A percentile compares a stretch with the other conserved stretches of the same genome.
Conservation (phyloP, 805 yeast genomes). For the Zygotorulaspora chibaensis region DNA sequence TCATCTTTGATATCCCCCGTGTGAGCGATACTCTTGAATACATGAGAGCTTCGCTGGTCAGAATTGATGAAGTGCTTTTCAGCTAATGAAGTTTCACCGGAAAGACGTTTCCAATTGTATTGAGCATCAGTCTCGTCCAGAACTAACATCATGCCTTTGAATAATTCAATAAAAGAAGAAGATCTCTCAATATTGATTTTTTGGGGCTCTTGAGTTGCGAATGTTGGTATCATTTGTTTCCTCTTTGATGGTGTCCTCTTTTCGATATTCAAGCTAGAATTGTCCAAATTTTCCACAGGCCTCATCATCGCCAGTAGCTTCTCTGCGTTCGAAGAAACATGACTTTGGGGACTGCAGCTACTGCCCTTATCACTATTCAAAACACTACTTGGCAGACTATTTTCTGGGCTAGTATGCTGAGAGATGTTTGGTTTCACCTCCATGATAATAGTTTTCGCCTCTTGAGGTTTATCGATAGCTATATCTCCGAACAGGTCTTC, state of each 20-base stretch:
- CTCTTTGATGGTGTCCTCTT: background rate
- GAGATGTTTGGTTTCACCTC: background rate
- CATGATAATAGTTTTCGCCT: background rate
- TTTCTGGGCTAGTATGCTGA: background rate
- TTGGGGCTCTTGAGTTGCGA: constrained; percentile 5
- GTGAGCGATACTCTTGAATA: constrained; percentile 10
- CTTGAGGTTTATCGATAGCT: constrained; percentile 2
- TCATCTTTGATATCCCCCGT: background rate
- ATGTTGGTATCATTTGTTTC: constrained; percentile 5
- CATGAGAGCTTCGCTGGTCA: constrained; percentile 4
- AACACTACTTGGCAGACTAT: background rate
- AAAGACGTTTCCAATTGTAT: constrained; percentile 32
- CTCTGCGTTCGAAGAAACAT: too few species aligned
- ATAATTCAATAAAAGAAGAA: constrained; percentile 31
- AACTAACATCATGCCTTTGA: constrained; percentile 31
- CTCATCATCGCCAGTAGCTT: background rate
- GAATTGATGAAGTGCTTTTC: constrained; percentile 4
- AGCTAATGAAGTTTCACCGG: constrained; percentile 20
- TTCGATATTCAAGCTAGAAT: background rate
- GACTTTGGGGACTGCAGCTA: too few species aligned
- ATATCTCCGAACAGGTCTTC: constrained; percentile 32
- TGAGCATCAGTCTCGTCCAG: constrained; percentile 32
- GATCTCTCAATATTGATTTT: constrained; percentile 23
- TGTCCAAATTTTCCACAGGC: too few species aligned
- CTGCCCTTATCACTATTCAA: too few species aligned